Conservation (phyloP, 495 filamentous ascomycete species). For the Friedmanniomyces endolithicus region DNA sequence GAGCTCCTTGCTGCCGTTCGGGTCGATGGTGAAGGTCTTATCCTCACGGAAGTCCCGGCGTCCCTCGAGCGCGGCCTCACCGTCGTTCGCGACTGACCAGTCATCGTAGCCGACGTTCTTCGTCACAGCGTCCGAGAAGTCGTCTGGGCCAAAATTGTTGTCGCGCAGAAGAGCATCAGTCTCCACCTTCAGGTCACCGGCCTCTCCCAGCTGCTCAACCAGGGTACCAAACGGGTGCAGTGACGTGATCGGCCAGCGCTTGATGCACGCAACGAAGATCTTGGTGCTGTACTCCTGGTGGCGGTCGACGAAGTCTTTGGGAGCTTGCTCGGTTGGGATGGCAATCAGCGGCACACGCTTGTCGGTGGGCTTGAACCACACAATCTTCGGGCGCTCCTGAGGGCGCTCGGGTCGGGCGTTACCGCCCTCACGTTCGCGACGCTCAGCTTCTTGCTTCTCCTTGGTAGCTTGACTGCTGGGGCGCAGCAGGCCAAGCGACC, state of each 20-base stretch:
- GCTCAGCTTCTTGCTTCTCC: slow-evolving; percentile 97
- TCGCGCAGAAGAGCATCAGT: slow-evolving; percentile 93
- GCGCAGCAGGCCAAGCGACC: slow-evolving; percentile 80
- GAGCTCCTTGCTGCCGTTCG: slow-evolving; percentile 68
- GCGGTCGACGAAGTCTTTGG: slow-evolving; percentile 95
- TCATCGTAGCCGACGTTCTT: slow-evolving; percentile 86
- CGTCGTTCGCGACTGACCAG: slow-evolving; percentile 75
- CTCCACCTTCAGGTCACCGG: slow-evolving; percentile 93
- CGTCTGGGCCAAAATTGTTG: slow-evolving; percentile 96
- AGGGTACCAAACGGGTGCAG: slow-evolving; percentile 96
- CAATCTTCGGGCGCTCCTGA: slow-evolving; percentile 97
- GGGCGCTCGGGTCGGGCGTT: slow-evolving; percentile 60
- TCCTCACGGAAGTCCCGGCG: slow-evolving; percentile 87
- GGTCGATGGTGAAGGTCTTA: slow-evolving; percentile 82
- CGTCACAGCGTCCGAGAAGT: slow-evolving; percentile 91
- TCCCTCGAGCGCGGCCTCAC: slow-evolving; percentile 56
- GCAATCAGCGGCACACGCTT: slow-evolving; percentile 97
- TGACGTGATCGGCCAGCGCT: slow-evolving; percentile 98
- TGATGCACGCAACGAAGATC: slow-evolving; percentile 98
- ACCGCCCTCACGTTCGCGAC: slow-evolving; percentile 72
- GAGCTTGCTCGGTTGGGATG: slow-evolving; percentile 95
- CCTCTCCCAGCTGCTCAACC: slow-evolving; percentile 91
- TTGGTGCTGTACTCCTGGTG: slow-evolving; percentile 94
- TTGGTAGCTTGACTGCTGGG: slow-evolving; percentile 98
- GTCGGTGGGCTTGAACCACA: slow-evolving; percentile 99